Evolutionary conservation across 371 early-diverging fungal genomes (phyloP).

Genomic region (Mycotypha africana): DNA sequence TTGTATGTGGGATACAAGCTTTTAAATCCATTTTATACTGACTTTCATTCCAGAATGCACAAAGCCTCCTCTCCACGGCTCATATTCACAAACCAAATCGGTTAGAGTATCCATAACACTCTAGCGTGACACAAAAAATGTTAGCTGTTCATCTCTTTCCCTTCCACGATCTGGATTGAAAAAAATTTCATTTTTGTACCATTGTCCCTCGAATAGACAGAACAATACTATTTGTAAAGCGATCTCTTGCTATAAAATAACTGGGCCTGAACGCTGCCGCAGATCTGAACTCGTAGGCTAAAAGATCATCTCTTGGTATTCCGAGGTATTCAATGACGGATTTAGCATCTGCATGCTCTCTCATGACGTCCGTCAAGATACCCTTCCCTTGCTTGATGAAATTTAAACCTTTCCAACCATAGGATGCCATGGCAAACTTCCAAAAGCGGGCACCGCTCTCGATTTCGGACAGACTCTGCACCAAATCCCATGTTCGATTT

Average conservation of each 20-base stretch:
- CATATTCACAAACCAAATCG: constrained; percentile 83
- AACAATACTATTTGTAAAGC: constrained; percentile 64
- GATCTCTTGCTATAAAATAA: constrained; percentile 75
- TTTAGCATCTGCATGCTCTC: constrained; percentile 64
- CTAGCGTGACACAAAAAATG: constrained; percentile 31
- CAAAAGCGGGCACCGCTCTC: constrained; percentile 56
- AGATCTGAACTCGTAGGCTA: constrained; percentile 72
- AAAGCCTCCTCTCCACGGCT: constrained; percentile 81
- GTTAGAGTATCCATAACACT: constrained; percentile 81
- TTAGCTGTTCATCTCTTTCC: not conserved
- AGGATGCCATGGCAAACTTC: constrained; percentile 60
- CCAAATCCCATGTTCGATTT: constrained; percentile 36
- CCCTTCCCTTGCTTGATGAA: constrained; percentile 76
- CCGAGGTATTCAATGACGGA: constrained; percentile 67
- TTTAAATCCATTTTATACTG: not conserved
- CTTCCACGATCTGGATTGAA: no score
- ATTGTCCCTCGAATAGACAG: constrained; percentile 80
- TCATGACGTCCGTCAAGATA: constrained; percentile 62
- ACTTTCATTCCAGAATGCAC: constrained; percentile 79
- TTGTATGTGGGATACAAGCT: no score
- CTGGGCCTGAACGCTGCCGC: constrained; percentile 73
- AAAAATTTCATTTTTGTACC: no score
- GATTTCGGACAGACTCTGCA: constrained; percentile 45
- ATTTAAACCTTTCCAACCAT: constrained; percentile 83
- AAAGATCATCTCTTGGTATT: constrained; percentile 63